Percentiles rank a stretch among this genome's conserved stretches.
Conservation (phyloP, 768 basidiomycete species). For the Pleurotus eryngii region DNA sequence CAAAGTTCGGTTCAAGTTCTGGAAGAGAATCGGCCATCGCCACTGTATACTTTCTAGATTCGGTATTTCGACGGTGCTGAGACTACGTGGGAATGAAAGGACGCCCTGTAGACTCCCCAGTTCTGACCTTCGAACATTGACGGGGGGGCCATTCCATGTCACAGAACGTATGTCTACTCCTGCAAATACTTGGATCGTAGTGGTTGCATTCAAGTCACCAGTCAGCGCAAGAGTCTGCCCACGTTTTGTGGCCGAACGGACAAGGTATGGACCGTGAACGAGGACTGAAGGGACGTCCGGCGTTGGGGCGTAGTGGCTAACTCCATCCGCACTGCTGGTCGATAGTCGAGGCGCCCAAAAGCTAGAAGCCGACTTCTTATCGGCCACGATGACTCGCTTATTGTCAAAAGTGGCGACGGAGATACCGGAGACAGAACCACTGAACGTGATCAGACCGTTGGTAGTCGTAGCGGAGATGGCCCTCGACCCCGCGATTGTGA, state of each 20-base stretch:
- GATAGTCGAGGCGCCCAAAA: slow-evolving; percentile 60
- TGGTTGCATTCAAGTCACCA: slow-evolving; percentile 56
- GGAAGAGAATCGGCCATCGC: slow-evolving; percentile 63
- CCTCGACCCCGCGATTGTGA: slow-evolving; percentile 16
- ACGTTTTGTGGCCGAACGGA: slow-evolving; percentile 24
- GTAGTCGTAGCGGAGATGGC: slow-evolving; percentile 17
- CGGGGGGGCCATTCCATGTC: slow-evolving; percentile 55
- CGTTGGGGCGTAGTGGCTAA: slow-evolving; percentile 24
- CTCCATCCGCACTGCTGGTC: slow-evolving; percentile 9
- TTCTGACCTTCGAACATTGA: slow-evolving; percentile 27
- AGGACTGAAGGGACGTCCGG: slow-evolving; percentile 27
- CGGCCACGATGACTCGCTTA: slow-evolving; percentile 51
- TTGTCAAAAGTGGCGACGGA: slow-evolving; percentile 42
- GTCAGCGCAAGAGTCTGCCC: slow-evolving; percentile 25
- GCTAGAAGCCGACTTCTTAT: slow-evolving; percentile 53
- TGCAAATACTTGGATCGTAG: slow-evolving; percentile 52
- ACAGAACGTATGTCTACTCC: slow-evolving; percentile 39
- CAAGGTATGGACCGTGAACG: slow-evolving; percentile 32
- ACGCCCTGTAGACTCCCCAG: slow-evolving; percentile 31
- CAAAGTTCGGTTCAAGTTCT: slow-evolving; percentile 48
- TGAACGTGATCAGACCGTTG: slow-evolving; percentile 36
- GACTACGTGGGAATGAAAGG: slow-evolving; percentile 31
- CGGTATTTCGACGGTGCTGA: slow-evolving; percentile 30
- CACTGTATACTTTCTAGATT: slow-evolving; percentile 40
- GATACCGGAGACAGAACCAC: slow-evolving; percentile 33